phyloP scores from a whole-genome alignment of 2,329 filamentous ascomycete genomes.

The Colletotrichum neosansevieriae region DNA sequence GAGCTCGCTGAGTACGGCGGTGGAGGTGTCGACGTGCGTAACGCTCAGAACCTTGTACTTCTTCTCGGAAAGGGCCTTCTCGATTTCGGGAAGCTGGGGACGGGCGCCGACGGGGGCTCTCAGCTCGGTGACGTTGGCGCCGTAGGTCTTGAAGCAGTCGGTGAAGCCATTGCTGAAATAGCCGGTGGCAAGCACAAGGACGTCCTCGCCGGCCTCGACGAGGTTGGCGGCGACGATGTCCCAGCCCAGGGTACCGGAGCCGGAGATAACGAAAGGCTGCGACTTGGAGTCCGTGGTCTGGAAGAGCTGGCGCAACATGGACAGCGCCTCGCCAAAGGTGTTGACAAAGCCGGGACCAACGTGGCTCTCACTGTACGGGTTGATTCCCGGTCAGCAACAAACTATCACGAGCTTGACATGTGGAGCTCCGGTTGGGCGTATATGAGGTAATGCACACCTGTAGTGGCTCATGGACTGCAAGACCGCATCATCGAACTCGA shows the following conservation, averaged over 20 bases:
- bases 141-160: conserved; percentile 91
- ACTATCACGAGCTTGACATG: background rate
- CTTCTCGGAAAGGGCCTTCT: conserved; percentile 89
- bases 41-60: conserved; percentile 95
- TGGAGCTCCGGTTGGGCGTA: background rate
- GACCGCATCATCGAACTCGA: conserved; percentile 98
- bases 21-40: conserved; percentile 97
- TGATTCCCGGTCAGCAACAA: conserved; percentile 36
- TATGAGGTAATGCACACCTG: conserved; percentile 67
- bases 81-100: conserved; percentile 87
- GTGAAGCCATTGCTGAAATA: conserved; percentile 98
- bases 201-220: conserved; percentile 88
- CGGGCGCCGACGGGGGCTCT: conserved; percentile 90
- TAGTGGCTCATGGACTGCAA: conserved; percentile 95
- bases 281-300: conserved; percentile 84
- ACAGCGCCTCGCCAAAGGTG: conserved; percentile 89
- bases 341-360: conserved; percentile 90
- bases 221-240: conserved; percentile 96
- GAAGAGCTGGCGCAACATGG: conserved; percentile 92
- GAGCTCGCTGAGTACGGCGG: conserved; percentile 92
- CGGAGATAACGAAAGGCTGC: conserved; percentile 93
- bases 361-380: conserved; percentile 82
- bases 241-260: conserved; percentile 96
- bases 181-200: conserved; percentile 92
- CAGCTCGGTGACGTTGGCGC: conserved; percentile 88